These are phyloP conservation scores for Aspergillus cavernicola DNA, from an alignment of 495 filamentous ascomycete genomes.

Conservation along the genomic window DNA sequence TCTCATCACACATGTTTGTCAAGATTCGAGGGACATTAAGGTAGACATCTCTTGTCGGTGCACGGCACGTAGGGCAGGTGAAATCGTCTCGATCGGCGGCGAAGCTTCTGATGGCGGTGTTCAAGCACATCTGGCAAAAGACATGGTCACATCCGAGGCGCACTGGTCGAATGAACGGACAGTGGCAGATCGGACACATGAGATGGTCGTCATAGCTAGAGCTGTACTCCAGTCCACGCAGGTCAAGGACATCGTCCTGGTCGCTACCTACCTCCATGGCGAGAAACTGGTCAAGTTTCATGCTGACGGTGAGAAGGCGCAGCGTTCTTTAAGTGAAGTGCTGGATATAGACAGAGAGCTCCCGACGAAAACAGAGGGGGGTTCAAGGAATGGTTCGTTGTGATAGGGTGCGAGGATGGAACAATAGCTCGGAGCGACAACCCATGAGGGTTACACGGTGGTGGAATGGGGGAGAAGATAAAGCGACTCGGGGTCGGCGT, in stretches of 20 bases:
- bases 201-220: slow-evolving; percentile 69
- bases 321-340: background rate
- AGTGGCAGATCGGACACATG: slow-evolving; percentile 79
- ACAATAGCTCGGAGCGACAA: slow-evolving; percentile 19
- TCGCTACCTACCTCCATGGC: slow-evolving; percentile 31
- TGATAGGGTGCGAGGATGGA: slow-evolving; percentile 16
- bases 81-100: slow-evolving; percentile 37
- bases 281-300: slow-evolving; percentile 36
- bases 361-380: background rate
- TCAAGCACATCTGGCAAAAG: slow-evolving; percentile 72
- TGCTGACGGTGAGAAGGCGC: slow-evolving; percentile 1
- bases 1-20: slow-evolving; percentile 67
- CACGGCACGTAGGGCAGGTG: slow-evolving; percentile 46
- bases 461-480: slow-evolving; percentile 2
- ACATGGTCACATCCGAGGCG: slow-evolving; percentile 69
- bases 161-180: slow-evolving; percentile 68
- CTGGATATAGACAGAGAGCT: background rate
- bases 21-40: slow-evolving; percentile 51
- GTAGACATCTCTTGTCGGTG: slow-evolving; percentile 33
- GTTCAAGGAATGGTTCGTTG: slow-evolving; percentile 16
- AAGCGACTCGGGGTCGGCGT: background rate
- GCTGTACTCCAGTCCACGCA: slow-evolving; percentile 68
- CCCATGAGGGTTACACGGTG: slow-evolving; percentile 25
- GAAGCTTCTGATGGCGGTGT: slow-evolving; percentile 50
- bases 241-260: slow-evolving; percentile 49